Evolutionary conservation across 257 asterid species (phyloP), one percentile per base, ranked within the genome.

Genomic region (Solanum bukasovii): DNA sequence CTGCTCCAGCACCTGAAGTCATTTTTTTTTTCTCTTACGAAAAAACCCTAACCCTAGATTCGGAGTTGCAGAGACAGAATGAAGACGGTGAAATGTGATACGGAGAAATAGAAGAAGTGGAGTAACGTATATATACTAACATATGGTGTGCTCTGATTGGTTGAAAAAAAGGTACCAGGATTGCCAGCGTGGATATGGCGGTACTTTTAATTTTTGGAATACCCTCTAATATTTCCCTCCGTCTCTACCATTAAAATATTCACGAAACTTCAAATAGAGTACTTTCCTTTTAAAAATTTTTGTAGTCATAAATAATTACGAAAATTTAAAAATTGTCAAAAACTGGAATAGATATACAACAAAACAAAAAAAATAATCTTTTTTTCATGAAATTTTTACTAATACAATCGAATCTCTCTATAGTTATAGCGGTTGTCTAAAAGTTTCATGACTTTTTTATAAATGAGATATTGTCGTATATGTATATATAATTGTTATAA

Each of bases 1-100:
- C 88, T 20, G 83, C 82, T 29, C 88, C 88, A 44, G 83, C 88
- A 14, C 88, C 84, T 23, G 88, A 73, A 86, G 40, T 52, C 88
- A 86, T 86, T 20, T 35, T 85, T 38, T 16, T 16, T 2, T 20
- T 6, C 70, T 42, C 40, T n/a, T 25, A 3, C 33, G n/a, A 52
- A 52, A 44, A 71, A 73, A 52, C 88, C 88, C 84, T 73, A 86
- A 86, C 61, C 70, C 70, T 29, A 72, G 70, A 35, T 49, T 46
- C 1, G 20, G 56, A 16, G 38, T 1, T 29, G 9, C 18, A 10
- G 38, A 3, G 38, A 33, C 3, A 5, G 52, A 20, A 6, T 34
- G 49, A 72, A 33, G 46, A 23, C 1, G 67, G 78, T 65, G 65
- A 71, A 67, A 23, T 25, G 38, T n/a, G 4, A 13, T 25, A 4